Evolutionary conservation across 352 stramenopile species (phyloP).

Genomic region (Hyaloperonospora brassicae): DNA sequence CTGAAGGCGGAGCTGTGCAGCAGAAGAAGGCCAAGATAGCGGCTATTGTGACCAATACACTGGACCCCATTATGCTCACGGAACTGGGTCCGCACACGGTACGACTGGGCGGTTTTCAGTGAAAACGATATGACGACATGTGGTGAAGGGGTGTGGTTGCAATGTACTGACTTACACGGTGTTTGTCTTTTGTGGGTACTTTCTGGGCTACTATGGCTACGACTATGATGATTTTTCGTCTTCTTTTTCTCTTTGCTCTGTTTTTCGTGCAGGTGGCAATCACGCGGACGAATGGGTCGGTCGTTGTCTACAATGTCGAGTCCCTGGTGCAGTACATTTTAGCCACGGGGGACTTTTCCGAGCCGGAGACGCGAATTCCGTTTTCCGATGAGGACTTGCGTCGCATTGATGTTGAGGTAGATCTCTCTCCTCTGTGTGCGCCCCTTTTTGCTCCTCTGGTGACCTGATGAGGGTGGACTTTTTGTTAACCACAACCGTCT

Average conservation of each 20-base stretch:
- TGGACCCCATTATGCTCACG: constrained; percentile 86
- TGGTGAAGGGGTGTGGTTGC: neutral
- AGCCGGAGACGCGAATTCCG: constrained; percentile 81
- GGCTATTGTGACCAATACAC: constrained; percentile 50
- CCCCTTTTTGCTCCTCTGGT: constrained; percentile 19
- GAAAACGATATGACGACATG: neutral
- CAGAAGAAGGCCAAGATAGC: constrained; percentile 50
- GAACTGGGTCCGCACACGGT: constrained; percentile 72
- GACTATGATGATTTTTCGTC: neutral
- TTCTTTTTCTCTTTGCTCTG: constrained; percentile 6
- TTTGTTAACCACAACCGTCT: constrained; percentile 19
- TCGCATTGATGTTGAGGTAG: constrained; percentile 65
- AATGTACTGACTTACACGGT: constrained; percentile 10
- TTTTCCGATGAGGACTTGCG: constrained; percentile 79
- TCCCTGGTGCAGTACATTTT: constrained; percentile 85
- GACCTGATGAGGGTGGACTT: constrained; percentile 17
- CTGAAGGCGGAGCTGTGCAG: constrained; percentile 9
- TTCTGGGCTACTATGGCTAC: no score
- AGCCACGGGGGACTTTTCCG: constrained; percentile 81
- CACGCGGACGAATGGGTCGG: constrained; percentile 67
- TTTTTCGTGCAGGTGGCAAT: constrained; percentile 63
- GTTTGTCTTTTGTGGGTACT: neutral
- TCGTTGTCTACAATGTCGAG: constrained; percentile 84
- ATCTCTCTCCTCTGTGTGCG: constrained; percentile 2
- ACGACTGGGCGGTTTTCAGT: constrained; percentile 4